Conservation (phyloP, 345 rosid genomes). For the Anastatica hierochuntica region DNA sequence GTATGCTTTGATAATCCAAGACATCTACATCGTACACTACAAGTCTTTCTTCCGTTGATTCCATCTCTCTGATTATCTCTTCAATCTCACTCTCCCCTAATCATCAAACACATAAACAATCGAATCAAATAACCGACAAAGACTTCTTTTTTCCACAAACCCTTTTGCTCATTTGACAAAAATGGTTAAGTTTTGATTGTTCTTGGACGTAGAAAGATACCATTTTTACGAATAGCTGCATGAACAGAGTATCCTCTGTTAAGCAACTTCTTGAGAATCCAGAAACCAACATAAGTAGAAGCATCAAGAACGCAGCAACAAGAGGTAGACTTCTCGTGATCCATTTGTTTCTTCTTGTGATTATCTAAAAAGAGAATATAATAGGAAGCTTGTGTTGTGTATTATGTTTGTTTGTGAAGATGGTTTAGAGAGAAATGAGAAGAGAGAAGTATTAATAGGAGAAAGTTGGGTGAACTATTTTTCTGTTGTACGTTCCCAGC, state of each 20-base stretch:
- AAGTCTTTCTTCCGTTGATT: conserved; percentile 39
- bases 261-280: conserved; percentile 66
- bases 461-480: conserved; percentile 57
- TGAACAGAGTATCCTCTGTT: conserved; percentile 60
- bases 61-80: conserved; percentile 51
- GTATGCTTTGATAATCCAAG: conserved; percentile 64
- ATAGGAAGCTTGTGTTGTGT: too few relatives aligned
- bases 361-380: not conserved
- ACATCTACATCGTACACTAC: conserved; percentile 41
- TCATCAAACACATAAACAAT: not conserved
- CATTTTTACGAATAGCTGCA: conserved; percentile 55
- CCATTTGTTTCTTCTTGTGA: conserved; percentile 12
- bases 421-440: conserved; percentile 9
- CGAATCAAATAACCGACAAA: not conserved
- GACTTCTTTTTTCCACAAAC: not conserved
- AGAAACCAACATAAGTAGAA: conserved; percentile 72
- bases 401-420: too few relatives aligned
- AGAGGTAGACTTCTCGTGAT: conserved; percentile 29
- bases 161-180: too few relatives aligned
- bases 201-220: too few relatives aligned
- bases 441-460: conserved; percentile 16
- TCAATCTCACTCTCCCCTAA: conserved; percentile 44
- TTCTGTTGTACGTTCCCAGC: conserved; percentile 44
- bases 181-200: too few relatives aligned
- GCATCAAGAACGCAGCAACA: conserved; percentile 83